Base-by-base conservation (phyloP, 352 stramenopile species). In the Phytopythium ostracodes region DNA sequence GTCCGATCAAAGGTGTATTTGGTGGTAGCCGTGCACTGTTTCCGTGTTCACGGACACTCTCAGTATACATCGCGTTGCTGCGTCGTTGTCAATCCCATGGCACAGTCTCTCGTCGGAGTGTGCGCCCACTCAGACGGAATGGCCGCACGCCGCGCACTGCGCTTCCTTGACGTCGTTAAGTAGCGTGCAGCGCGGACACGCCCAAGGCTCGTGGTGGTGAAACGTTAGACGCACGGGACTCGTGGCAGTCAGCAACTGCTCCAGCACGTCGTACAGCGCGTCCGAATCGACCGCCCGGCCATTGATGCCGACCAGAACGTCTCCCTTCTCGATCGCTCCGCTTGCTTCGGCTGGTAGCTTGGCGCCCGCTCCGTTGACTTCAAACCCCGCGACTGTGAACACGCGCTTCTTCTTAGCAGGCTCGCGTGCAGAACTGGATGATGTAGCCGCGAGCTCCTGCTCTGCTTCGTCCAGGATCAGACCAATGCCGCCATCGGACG, bases 121-220 rank as follows among this genome's bases (percentile, higher is more conserved):
- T 38, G n/a, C 31, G 43, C 40, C 5, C 40, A 24, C n/a, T 46
- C 33, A 59, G 3, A 22, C 14, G 10, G 31, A 33, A 44, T 84
- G 61, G 4, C 75, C 81, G 52, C 86, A 95, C 18, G 74, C 86
- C 7, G 64, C 79, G 57, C 84, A 94, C 15, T 44, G 62, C 3
- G 65, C 55, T 31, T 67, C 70, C 14, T 64, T 66, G 0, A 57
- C 25, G 22, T 79, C 62, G 60, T 94, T 94, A 14, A 87, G 55
- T 4, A 94, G 75, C n/a, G 86, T 94, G 63, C 86, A 94, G 5
- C 73, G 73, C 57, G 75, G 71, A 70, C 86, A 94, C 38, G 75
- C 60, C 86, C 86, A 94, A 17, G 73, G 62, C 49, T 84, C 66
- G 15, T 75, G 64, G 40, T 84, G 83, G 59, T 84, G 68, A 56